These are phyloP conservation scores for Trapa bicornis DNA, from an alignment of 345 rosid species.

Conservation along the genomic window DNA sequence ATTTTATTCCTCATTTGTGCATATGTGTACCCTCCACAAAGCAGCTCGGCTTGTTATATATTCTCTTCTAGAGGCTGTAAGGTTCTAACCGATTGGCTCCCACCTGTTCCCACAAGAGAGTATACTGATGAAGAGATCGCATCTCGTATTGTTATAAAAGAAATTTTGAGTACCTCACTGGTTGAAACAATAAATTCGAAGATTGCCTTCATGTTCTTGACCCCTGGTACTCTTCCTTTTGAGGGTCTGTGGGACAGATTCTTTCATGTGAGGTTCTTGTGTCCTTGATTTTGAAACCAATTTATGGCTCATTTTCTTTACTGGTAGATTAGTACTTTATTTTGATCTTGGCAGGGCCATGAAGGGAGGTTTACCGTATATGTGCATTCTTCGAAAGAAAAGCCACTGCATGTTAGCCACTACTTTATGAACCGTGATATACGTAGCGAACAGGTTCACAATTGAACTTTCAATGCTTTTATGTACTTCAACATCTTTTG, in stretches of 20 bases:
- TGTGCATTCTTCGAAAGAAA: slow-evolving; percentile 65
- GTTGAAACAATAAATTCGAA: slow-evolving; percentile 40
- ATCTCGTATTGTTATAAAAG: slow-evolving; percentile 57
- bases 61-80: slow-evolving; percentile 84
- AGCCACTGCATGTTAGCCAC: slow-evolving; percentile 63
- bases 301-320: background rate
- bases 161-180: slow-evolving; percentile 48
- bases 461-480: slow-evolving; percentile 1
- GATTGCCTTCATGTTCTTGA: slow-evolving; percentile 88
- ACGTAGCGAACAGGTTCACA: slow-evolving; percentile 50
- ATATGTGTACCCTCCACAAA: slow-evolving; percentile 71
- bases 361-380: slow-evolving; percentile 69
- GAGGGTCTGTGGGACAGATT: slow-evolving; percentile 94
- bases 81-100: slow-evolving; percentile 78
- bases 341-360: slow-evolving; percentile 43
- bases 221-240: slow-evolving; percentile 75
- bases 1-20: slow-evolving; percentile 56
- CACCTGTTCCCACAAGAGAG: slow-evolving; percentile 71
- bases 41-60: slow-evolving; percentile 61
- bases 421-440: slow-evolving; percentile 65
- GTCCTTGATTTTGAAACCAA: background rate
- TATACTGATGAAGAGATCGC: slow-evolving; percentile 73
- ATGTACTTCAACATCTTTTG: background rate
- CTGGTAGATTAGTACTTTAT: background rate
- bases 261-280: slow-evolving; percentile 38